These are phyloP conservation scores for Candida fluviatilis DNA, from an alignment of 805 yeast species.

Conservation along the genomic window DNA sequence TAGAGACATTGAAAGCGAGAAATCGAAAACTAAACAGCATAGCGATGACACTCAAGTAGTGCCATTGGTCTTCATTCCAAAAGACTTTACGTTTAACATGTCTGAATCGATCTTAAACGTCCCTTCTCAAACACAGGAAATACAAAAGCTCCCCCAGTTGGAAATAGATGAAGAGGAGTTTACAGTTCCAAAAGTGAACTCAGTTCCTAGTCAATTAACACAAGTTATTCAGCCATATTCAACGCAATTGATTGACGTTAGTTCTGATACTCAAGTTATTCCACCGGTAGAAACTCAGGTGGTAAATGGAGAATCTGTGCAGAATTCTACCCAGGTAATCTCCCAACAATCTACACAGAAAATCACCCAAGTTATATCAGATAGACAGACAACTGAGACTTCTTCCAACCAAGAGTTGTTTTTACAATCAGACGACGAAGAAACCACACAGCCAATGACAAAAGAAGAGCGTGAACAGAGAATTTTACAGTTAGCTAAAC, in stretches of 20 bases:
- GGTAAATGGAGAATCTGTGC: too few relatives aligned
- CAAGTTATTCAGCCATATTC: conserved; percentile 6
- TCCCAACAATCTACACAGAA: too few relatives aligned
- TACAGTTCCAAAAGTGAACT: neutral
- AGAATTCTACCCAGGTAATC: too few relatives aligned
- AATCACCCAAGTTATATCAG: neutral
- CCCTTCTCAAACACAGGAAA: conserved; percentile 4
- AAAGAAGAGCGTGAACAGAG: conserved; percentile 15
- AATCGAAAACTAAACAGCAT: neutral
- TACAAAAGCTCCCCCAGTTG: conserved; percentile 32
- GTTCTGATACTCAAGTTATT: conserved; percentile 2
- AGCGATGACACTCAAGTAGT: neutral
- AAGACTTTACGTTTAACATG: neutral
- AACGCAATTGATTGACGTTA: neutral
- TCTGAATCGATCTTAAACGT: neutral
- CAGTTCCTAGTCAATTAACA: neutral
- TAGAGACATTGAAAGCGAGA: conserved; percentile 1
- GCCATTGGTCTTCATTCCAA: neutral
- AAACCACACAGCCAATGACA: conserved; percentile 6
- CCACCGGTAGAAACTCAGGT: neutral
- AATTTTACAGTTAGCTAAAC: conserved; percentile 16
- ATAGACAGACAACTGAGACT: too few relatives aligned
- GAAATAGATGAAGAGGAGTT: conserved; percentile 15
- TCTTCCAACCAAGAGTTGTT: neutral
- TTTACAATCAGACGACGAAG: conserved; percentile 7